phyloP scores from a whole-genome alignment of 305 asterid genomes.

The Fraxinus baroniana region DNA sequence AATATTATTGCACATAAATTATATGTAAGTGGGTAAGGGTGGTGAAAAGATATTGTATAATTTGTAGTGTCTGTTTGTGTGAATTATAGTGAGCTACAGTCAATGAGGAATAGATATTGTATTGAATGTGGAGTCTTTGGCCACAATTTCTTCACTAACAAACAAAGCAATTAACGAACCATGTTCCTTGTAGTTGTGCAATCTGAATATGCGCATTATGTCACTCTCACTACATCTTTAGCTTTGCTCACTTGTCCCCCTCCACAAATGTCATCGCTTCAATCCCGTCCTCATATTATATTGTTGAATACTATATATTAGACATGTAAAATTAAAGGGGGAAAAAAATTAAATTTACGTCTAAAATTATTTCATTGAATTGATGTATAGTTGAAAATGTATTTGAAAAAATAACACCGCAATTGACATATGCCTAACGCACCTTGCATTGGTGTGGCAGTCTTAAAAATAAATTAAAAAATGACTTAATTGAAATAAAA shows the following conservation, averaged over 20 bases:
- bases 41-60: slow-evolving; percentile 15
- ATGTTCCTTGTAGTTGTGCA: slow-evolving; percentile 14
- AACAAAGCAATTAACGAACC: slow-evolving; percentile 25
- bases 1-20: slow-evolving; percentile 19
- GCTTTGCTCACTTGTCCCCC: slow-evolving; percentile 24
- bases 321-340: neutral
- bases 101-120: neutral
- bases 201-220: slow-evolving; percentile 44
- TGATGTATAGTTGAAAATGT: no score
- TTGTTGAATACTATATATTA: neutral
- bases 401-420: neutral
- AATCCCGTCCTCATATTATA: neutral
- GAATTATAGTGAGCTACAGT: slow-evolving; percentile 32
- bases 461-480: neutral
- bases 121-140: slow-evolving; percentile 1
- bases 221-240: slow-evolving; percentile 11
- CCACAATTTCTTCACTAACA: slow-evolving; percentile 33
- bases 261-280: slow-evolving; percentile 11
- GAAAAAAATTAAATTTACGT: no score
- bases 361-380: no score
- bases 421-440: neutral
- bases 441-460: neutral
- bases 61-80: slow-evolving; percentile 22
- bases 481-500: neutral
- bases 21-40: slow-evolving; percentile 5